phyloP scores from a whole-genome alignment of 1,284 basidiomycete species.

The Golubevia pallescens region DNA sequence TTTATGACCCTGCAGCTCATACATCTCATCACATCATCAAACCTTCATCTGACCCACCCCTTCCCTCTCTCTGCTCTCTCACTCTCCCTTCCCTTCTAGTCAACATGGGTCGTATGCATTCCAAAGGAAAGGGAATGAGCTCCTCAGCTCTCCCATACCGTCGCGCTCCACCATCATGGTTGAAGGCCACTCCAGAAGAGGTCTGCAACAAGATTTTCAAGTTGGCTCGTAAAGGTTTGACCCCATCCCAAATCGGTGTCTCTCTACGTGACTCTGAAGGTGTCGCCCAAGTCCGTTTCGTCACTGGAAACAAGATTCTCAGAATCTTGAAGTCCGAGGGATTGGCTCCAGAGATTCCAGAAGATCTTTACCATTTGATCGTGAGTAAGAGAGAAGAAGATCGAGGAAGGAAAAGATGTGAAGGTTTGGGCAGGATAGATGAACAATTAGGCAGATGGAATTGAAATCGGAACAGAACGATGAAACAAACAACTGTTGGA shows the following conservation, averaged over 20 bases:
- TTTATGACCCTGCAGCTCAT: too few species aligned
- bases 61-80: background rate
- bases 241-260: constrained; percentile 97
- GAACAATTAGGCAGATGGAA: too few species aligned
- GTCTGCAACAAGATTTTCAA: constrained; percentile 96
- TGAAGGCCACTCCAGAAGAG: constrained; percentile 94
- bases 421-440: too few species aligned
- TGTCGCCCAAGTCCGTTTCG: constrained; percentile 92
- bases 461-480: too few species aligned
- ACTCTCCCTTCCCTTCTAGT: constrained; percentile 19
- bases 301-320: constrained; percentile 99
- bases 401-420: too few species aligned
- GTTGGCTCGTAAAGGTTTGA: constrained; percentile 95
- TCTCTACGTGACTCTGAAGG: constrained; percentile 97
- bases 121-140: constrained; percentile 65
- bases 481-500: too few species aligned
- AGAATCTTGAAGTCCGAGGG: constrained; percentile 95
- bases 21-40: too few species aligned
- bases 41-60: too few species aligned
- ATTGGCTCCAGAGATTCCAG: constrained; percentile 95
- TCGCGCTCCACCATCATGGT: constrained; percentile 91
- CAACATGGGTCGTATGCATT: constrained; percentile 65
- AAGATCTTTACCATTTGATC: constrained; percentile 99
- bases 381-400: constrained; percentile 13
- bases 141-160: constrained; percentile 98